phyloP scores from a whole-genome alignment of 306 rosid species.

The Styphnolobium japonicum region DNA sequence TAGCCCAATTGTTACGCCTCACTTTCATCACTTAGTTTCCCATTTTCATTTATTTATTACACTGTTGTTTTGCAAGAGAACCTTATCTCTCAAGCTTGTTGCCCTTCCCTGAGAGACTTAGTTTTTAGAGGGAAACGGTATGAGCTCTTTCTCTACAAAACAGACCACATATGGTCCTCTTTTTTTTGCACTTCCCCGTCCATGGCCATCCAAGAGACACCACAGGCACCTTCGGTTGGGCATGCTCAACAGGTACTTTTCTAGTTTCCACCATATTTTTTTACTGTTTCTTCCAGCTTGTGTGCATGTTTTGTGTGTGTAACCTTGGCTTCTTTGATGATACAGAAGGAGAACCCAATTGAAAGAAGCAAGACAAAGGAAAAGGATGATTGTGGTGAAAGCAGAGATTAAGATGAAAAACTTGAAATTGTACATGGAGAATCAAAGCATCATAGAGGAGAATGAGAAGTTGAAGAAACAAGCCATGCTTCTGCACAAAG shows the following conservation, averaged over 20 bases:
- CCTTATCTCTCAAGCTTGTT: conserved; percentile 22
- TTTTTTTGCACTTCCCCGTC: conserved; percentile 34
- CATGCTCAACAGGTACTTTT: conserved; percentile 56
- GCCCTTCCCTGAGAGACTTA: not conserved
- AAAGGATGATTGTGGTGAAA: conserved; percentile 32
- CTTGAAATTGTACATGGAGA: conserved; percentile 73
- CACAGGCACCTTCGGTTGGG: conserved; percentile 36
- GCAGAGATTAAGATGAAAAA: conserved; percentile 74
- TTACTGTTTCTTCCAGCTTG: not conserved
- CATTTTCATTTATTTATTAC: not conserved
- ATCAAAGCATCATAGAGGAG: conserved; percentile 70
- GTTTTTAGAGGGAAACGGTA: conserved; percentile 17
- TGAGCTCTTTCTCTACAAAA: conserved; percentile 54
- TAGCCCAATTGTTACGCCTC: conserved; percentile 31
- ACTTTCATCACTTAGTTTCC: conserved; percentile 18
- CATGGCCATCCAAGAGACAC: conserved; percentile 40
- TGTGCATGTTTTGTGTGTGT: not conserved
- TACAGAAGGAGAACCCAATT: conserved; percentile 49
- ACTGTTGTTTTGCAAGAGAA: conserved; percentile 11
- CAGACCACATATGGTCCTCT: conserved; percentile 27
- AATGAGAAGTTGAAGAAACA: conserved; percentile 75
- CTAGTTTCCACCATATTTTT: not conserved
- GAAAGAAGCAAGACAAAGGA: conserved; percentile 41
- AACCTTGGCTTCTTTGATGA: conserved; percentile 6
- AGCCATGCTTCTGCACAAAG: conserved; percentile 76